phyloP scores from a whole-genome alignment of 305 asterid genomes.

The Fraxinus nigra region DNA sequence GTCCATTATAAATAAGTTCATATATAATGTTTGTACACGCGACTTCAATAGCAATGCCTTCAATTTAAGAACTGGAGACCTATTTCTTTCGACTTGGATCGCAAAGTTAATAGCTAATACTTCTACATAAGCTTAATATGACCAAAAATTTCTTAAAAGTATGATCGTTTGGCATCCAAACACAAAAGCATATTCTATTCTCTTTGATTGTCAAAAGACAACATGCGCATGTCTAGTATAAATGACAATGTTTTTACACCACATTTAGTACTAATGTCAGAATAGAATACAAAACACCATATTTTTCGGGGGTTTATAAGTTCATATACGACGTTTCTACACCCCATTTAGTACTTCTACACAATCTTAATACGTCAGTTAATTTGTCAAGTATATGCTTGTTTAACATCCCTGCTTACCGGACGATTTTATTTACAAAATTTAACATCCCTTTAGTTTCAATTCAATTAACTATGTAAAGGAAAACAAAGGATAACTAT shows the following conservation, averaged over 20 bases:
- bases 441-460: not conserved
- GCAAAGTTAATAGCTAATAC: not conserved
- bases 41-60: not conserved
- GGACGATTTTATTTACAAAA: not conserved
- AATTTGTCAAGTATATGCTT: not conserved
- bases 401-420: conserved; percentile 1
- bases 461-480: not conserved
- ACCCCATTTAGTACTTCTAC: not conserved
- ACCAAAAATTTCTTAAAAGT: not conserved
- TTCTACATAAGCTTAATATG: not conserved
- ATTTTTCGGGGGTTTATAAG: not conserved
- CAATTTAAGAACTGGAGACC: not conserved
- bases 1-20: not conserved
- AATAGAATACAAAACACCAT: not conserved
- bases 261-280: not conserved
- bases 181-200: not conserved
- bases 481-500: not conserved
- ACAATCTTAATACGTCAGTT: not conserved
- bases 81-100: not conserved
- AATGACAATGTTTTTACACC: not conserved
- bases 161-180: not conserved
- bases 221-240: not conserved
- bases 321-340: not conserved
- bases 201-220: conserved; percentile 3
- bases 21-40: not conserved